phyloP scores from a whole-genome alignment of 345 rosid species.

The Conringia planisiliqua region DNA sequence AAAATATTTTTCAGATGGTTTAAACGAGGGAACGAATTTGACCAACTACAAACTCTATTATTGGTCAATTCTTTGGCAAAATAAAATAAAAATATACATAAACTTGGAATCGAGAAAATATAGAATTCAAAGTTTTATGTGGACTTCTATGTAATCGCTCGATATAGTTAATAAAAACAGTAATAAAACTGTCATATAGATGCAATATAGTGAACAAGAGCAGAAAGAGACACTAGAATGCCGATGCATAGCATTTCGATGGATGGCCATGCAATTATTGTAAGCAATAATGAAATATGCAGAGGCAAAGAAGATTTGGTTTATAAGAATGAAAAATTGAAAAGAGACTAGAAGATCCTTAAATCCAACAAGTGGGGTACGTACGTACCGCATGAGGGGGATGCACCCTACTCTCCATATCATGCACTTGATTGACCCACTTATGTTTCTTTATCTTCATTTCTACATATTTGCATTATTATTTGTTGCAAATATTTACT shows the following conservation, averaged over 20 bases:
- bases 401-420: conserved; percentile 36
- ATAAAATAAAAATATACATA: no score
- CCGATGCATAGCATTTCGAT: conserved; percentile 18
- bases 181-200: neutral
- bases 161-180: neutral
- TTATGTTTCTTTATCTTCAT: neutral
- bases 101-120: no score
- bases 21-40: neutral
- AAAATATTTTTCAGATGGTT: neutral
- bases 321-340: neutral
- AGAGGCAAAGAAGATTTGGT: conserved; percentile 10
- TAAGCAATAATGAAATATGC: conserved; percentile 10
- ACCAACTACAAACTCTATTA: neutral
- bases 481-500: neutral
- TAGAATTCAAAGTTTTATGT: no score
- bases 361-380: conserved; percentile 38
- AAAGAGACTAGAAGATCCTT: conserved; percentile 25
- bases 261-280: conserved; percentile 7
- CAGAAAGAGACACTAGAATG: conserved; percentile 18
- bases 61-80: neutral
- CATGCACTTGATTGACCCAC: conserved; percentile 27
- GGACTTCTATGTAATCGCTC: no score
- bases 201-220: neutral
- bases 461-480: neutral
- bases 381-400: conserved; percentile 27